Conservation (phyloP, 352 stramenopile genomes). For the Phytophthora vignae region DNA sequence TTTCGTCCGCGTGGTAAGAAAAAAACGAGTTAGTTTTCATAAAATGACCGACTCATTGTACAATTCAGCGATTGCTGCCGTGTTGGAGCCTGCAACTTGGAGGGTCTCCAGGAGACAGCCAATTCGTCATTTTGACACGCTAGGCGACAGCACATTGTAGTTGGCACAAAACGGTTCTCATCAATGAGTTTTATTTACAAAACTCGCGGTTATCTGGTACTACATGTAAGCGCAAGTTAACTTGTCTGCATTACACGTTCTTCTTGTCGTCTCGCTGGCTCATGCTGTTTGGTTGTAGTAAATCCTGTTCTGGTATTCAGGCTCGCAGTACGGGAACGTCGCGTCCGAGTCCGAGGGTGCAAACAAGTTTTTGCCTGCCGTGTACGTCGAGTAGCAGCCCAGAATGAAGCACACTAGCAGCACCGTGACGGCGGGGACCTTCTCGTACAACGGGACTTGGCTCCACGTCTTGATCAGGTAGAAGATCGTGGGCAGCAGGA, state of each 20-base stretch:
- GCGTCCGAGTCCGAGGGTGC: conserved; percentile 28
- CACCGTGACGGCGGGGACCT: conserved; percentile 29
- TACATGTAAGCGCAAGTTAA: background rate
- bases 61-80: conserved; percentile 5
- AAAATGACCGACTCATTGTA: background rate
- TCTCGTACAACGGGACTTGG: conserved; percentile 47
- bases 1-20: background rate
- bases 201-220: no score
- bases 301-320: conserved; percentile 24
- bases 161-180: no score
- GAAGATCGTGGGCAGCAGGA: conserved; percentile 35
- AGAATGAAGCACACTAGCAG: conserved; percentile 38
- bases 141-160: background rate
- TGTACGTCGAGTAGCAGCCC: conserved; percentile 52
- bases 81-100: background rate
- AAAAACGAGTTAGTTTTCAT: conserved; percentile 8
- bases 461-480: conserved; percentile 47
- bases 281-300: conserved; percentile 50
- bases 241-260: background rate
- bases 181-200: background rate
- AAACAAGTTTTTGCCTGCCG: conserved; percentile 47
- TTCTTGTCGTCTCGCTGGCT: background rate
- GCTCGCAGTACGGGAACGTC: conserved; percentile 45
- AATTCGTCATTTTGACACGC: background rate
- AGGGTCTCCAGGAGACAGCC: background rate